Conservation (phyloP, 1,139 yeast genomes). For the Candida sp. region DNA sequence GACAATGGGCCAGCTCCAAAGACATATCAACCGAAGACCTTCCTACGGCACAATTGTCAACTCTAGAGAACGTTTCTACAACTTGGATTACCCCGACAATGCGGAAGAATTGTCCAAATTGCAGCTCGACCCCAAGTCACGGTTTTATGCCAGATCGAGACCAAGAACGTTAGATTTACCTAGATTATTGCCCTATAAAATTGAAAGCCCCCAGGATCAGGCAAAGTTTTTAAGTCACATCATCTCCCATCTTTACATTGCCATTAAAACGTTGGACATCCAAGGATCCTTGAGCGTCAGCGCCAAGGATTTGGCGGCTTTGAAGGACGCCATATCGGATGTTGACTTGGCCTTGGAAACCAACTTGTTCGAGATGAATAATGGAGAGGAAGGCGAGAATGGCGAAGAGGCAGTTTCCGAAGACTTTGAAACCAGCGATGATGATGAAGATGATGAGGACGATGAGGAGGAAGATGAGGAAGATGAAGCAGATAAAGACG, state of each 20-base stretch:
- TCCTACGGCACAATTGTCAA: slow-evolving; percentile 39
- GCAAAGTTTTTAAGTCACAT: slow-evolving; percentile 81
- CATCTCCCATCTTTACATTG: slow-evolving; percentile 77
- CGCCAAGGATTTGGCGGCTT: slow-evolving; percentile 58
- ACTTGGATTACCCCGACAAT: slow-evolving; percentile 62
- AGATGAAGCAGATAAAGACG: slow-evolving; percentile 47
- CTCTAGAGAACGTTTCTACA: slow-evolving; percentile 50
- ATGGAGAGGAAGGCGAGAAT: slow-evolving; percentile 40
- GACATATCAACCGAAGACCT: slow-evolving; percentile 28
- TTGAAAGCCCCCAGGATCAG: slow-evolving; percentile 72
- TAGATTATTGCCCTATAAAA: slow-evolving; percentile 72
- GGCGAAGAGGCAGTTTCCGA: slow-evolving; percentile 37
- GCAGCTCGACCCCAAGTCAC: slow-evolving; percentile 54
- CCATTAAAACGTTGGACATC: slow-evolving; percentile 76
- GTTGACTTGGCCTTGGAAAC: slow-evolving; percentile 60
- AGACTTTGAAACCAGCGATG: slow-evolving; percentile 46
- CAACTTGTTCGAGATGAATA: slow-evolving; percentile 43
- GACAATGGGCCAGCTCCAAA: slow-evolving; percentile 20
- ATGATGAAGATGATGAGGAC: slow-evolving; percentile 41
- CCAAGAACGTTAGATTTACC: slow-evolving; percentile 64
- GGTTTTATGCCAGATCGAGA: slow-evolving; percentile 56
- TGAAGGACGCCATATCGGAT: slow-evolving; percentile 43
- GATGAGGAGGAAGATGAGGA: slow-evolving; percentile 33
- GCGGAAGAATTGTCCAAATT: slow-evolving; percentile 38
- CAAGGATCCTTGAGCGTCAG: slow-evolving; percentile 75